Base-by-base conservation (phyloP, 352 stramenopile genomes). In the Poterioochromonas sp. region DNA sequence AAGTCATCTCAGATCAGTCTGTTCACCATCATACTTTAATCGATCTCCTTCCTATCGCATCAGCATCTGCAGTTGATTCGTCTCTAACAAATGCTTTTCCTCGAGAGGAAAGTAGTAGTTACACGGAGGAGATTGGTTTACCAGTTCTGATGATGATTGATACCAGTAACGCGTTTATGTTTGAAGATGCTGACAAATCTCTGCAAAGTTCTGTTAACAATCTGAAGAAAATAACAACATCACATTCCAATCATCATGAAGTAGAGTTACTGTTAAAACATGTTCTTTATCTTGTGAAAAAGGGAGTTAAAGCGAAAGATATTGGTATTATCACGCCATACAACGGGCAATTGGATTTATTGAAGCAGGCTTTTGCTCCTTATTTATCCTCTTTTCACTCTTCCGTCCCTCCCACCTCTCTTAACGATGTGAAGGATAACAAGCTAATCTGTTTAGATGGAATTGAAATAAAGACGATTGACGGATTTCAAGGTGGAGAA, bases 241-340 rank as follows among this genome's bases (percentile, higher is more conserved):
- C 87, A 37, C 92, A 93, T 64, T 90, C 83, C 0, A 95, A 95
- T 71, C 77, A 83, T 43, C 87, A 88, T 1, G 90, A 95, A 81
- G 90, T 88, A 0, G 77, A 74, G 0, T 81, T 95, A 5, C 90
- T 92, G 18, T 84, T 83, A 15, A 83, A 84, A 63, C 92, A 98
- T 83, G 89, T 98, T 0, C 80, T 85, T 22, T 84, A 83, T 0
- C 84, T 99, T 26, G 73, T 98, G 3, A 69, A 82, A 0, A 65
- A 88, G 58, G 94, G 94, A 0, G 62, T 99, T 2, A 85, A 82
- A 29, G 85, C 89, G 43, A 84, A 92, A 44, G 90, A 98, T 65
- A 88, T 99, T 39, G 94, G 92, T 29, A 88, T 99, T 32, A 98
- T 99, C 82, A 97, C 95, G 34, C 95, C 95, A 0, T 99, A 98